These are phyloP conservation scores for Teratosphaeria nubilosa DNA, from an alignment of 2,329 filamentous ascomycete species.

Conservation along the genomic window DNA sequence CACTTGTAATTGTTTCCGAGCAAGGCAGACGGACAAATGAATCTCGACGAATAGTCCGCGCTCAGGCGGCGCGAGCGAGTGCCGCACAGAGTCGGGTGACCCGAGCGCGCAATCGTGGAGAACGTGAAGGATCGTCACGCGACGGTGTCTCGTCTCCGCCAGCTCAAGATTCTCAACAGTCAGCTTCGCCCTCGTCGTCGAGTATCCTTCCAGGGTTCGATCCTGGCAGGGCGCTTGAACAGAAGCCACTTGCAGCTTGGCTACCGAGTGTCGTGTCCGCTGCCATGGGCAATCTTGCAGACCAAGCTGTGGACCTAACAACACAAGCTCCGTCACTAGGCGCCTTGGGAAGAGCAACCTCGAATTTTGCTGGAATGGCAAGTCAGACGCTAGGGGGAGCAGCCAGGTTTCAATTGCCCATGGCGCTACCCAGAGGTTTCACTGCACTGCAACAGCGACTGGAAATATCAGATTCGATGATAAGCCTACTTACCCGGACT, in stretches of 20 bases:
- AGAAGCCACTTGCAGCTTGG: conserved; percentile 4
- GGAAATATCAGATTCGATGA: conserved; percentile 17
- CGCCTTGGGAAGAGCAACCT: neutral
- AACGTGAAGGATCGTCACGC: conserved; percentile 13
- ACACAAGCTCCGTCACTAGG: neutral
- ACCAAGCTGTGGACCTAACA: conserved; percentile 1
- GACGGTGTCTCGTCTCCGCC: conserved; percentile 5
- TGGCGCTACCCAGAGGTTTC: conserved; percentile 25
- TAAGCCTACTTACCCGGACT: conserved; percentile 21
- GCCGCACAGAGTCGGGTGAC: conserved; percentile 24
- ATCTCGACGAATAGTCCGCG: conserved; percentile 22
- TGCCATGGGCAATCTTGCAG: conserved; percentile 1
- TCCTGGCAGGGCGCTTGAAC: neutral
- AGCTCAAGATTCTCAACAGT: conserved; percentile 1
- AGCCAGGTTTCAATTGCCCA: conserved; percentile 13
- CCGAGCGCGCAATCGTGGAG: conserved; percentile 23
- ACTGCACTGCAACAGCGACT: conserved; percentile 18
- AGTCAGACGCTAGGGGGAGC: neutral
- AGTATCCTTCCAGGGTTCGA: neutral
- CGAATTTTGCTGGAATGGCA: neutral
- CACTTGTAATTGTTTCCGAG: conserved; percentile 25
- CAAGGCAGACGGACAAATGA: conserved; percentile 21
- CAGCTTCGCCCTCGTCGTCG: neutral
- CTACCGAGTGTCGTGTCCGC: conserved; percentile 4
- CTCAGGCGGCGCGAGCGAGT: conserved; percentile 25